A percentile compares a stretch with the other conserved stretches of the same genome.
These are phyloP conservation scores for Hemerocallis citrina DNA, from an alignment of 106 monocot species.

Conservation along the genomic window DNA sequence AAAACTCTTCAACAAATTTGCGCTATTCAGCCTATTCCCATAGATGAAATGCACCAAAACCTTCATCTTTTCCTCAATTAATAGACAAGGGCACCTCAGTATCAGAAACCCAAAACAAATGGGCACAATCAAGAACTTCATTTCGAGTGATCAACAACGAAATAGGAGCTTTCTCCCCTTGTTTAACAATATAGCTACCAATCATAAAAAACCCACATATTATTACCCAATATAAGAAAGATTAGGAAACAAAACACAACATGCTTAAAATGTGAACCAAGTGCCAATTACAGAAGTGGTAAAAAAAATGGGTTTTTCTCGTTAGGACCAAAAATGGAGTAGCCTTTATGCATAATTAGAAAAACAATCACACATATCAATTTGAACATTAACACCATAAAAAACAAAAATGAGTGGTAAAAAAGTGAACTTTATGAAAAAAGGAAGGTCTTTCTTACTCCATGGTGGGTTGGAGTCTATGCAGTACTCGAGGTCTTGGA, in stretches of 20 bases:
- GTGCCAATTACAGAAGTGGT: background rate
- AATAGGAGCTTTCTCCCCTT: background rate
- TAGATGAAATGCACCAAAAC: too few species aligned
- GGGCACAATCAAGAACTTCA: too few species aligned
- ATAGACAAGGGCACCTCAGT: too few species aligned
- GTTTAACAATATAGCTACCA: background rate
- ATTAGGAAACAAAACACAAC: background rate
- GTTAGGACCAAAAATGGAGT: background rate
- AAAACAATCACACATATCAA: too few species aligned
- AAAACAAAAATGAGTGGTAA: background rate
- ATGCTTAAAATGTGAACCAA: background rate
- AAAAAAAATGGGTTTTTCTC: background rate
- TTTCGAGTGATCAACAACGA: background rate
- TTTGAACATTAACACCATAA: background rate
- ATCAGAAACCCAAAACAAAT: too few species aligned
- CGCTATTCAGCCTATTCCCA: too few species aligned
- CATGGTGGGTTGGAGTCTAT: slow-evolving; percentile 92
- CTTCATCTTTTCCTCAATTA: too few species aligned
- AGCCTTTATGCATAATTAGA: too few species aligned
- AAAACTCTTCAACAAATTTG: too few species aligned
- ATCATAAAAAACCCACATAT: background rate
- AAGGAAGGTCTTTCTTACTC: slow-evolving; percentile 38
- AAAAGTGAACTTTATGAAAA: background rate
- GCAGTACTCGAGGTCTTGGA: slow-evolving; percentile 92
- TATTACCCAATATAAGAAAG: background rate